Evolutionary conservation across 176 grass and related monocot genomes (phyloP).

Genomic region (Tillandsia fasciculata): DNA sequence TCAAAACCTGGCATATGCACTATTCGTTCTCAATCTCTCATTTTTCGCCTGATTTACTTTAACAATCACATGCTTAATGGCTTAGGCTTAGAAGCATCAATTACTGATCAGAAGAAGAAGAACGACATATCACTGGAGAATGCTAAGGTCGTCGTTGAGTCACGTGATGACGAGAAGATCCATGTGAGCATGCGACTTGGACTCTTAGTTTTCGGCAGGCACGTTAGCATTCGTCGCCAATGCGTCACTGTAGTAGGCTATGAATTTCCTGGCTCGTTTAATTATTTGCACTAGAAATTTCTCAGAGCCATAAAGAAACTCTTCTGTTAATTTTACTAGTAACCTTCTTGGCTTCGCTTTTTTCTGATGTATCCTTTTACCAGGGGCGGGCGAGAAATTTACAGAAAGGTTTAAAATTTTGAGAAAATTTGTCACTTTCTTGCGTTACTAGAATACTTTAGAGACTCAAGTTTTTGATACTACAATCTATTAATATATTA

Average conservation of each 20-base stretch:
- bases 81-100: slow-evolving; percentile 41
- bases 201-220: slow-evolving; percentile 7
- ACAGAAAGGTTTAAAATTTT: no score
- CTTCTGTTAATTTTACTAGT: no score
- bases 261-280: not conserved
- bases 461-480: no score
- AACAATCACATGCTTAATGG: slow-evolving; percentile 5
- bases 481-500: no score
- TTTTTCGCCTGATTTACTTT: not conserved
- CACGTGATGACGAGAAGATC: slow-evolving; percentile 38
- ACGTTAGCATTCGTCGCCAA: slow-evolving; percentile 13
- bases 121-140: slow-evolving; percentile 34
- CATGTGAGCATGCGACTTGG: slow-evolving; percentile 40
- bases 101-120: slow-evolving; percentile 28
- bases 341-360: no score
- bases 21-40: not conserved
- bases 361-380: no score
- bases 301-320: no score
- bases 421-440: no score
- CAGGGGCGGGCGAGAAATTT: no score
- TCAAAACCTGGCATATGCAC: not conserved
- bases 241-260: not conserved
- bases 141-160: slow-evolving; percentile 33
- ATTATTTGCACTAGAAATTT: not conserved
- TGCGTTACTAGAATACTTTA: no score